These are phyloP conservation scores for Heteromeles arbutifolia DNA, from an alignment of 306 rosid genomes.

Conservation along the genomic window DNA sequence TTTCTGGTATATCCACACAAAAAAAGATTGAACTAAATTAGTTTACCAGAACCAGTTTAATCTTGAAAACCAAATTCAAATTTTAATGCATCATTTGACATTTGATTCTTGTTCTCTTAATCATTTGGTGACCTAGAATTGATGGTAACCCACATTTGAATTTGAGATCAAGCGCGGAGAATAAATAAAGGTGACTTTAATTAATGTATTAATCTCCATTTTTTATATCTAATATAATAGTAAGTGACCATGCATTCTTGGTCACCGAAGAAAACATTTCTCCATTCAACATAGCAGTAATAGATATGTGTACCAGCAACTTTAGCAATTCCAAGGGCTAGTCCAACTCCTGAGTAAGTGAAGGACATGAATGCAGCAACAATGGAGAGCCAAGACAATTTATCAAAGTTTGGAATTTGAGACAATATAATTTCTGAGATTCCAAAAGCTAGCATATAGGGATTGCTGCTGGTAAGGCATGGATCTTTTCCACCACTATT, in stretches of 20 bases:
- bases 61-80: not conserved
- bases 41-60: not conserved
- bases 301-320: slow-evolving; percentile 17
- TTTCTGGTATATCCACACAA: slow-evolving; percentile 24
- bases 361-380: slow-evolving; percentile 28
- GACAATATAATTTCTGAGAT: slow-evolving; percentile 11
- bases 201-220: not conserved
- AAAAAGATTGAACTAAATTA: slow-evolving; percentile 2
- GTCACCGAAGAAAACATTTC: not conserved
- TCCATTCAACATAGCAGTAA: not conserved
- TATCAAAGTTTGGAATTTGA: slow-evolving; percentile 17
- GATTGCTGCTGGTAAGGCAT: slow-evolving; percentile 7
- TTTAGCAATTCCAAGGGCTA: slow-evolving; percentile 17
- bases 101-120: not conserved
- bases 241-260: not conserved
- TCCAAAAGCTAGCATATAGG: slow-evolving; percentile 19
- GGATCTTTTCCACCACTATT: not conserved
- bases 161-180: not conserved
- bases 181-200: no score
- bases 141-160: not conserved
- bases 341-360: slow-evolving; percentile 22
- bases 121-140: not conserved
- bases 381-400: slow-evolving; percentile 18
- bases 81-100: not conserved
- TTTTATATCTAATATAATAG: not conserved